phyloP scores from a whole-genome alignment of 2,329 filamentous ascomycete genomes.

The Aspergillus sp. region DNA sequence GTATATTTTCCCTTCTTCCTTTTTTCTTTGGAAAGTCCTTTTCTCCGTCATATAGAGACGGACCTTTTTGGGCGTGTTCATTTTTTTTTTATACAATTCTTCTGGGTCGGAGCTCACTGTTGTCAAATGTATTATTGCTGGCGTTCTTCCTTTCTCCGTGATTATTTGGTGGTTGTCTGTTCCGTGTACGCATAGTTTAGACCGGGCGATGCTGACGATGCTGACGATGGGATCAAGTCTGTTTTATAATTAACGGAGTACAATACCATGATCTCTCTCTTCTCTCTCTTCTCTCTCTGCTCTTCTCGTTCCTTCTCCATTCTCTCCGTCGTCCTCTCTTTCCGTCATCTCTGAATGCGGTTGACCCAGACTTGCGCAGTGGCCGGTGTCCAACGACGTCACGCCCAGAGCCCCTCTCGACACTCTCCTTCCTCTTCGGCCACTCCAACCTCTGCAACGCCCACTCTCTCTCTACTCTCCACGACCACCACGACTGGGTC shows the following conservation, averaged over 20 bases:
- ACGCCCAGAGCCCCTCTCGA: slow-evolving; percentile 7
- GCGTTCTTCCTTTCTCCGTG: no score
- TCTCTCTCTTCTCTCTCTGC: slow-evolving; percentile 3
- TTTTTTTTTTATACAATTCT: no score
- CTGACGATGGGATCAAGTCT: neutral
- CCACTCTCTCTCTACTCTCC: neutral
- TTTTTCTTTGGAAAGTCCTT: no score
- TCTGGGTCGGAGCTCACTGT: no score
- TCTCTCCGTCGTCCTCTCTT: neutral
- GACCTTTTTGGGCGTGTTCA: no score
- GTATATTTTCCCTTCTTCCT: no score
- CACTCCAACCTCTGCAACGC: neutral
- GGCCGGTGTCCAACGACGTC: slow-evolving; percentile 23
- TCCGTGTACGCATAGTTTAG: no score
- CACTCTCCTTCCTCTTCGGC: neutral
- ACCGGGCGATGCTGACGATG: neutral
- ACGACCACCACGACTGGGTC: neutral
- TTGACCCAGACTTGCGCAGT: slow-evolving; percentile 8
- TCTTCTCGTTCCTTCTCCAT: neutral
- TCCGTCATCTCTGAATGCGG: neutral
- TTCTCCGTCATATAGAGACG: no score
- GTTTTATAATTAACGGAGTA: no score
- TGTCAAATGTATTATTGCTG: no score
- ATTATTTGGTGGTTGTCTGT: no score
- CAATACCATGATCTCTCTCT: no score